phyloP scores from a whole-genome alignment of 2,329 filamentous ascomycete species.

The Elsinoe batatas region DNA sequence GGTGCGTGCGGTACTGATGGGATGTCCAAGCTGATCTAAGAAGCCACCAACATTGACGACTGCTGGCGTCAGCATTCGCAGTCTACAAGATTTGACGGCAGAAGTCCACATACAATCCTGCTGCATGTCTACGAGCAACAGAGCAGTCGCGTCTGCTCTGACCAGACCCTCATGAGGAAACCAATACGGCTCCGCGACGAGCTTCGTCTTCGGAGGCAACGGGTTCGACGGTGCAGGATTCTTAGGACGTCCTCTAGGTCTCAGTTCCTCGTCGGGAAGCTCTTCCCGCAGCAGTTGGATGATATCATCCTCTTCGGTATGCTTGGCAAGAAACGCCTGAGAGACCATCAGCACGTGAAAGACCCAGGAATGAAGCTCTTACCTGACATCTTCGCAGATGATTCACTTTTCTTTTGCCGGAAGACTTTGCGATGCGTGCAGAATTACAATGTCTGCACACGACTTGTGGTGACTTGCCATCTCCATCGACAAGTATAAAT shows the following conservation, averaged over 20 bases:
- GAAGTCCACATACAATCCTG: conserved; percentile 5
- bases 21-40: conserved; percentile 6
- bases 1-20: conserved; percentile 7
- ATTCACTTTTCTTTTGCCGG: conserved; percentile 5
- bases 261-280: conserved; percentile 3
- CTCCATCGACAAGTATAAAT: conserved; percentile 4
- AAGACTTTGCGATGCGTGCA: conserved; percentile 13
- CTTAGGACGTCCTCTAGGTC: conserved; percentile 4
- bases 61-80: background rate
- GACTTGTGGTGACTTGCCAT: conserved; percentile 6
- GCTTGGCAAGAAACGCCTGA: conserved; percentile 7
- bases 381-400: conserved; percentile 9
- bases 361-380: background rate
- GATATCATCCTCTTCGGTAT: conserved; percentile 1
- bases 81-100: background rate
- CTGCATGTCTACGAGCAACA: conserved; percentile 11
- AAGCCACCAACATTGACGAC: conserved; percentile 7
- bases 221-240: background rate
- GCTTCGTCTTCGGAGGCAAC: conserved; percentile 6
- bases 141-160: conserved; percentile 5
- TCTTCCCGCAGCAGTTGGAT: conserved; percentile 5
- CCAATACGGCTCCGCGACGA: conserved; percentile 2
- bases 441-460: conserved; percentile 5
- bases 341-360: background rate
- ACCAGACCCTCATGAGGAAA: conserved; percentile 9